phyloP scores from a whole-genome alignment of 768 basidiomycete genomes.

The Collybia nuda region DNA sequence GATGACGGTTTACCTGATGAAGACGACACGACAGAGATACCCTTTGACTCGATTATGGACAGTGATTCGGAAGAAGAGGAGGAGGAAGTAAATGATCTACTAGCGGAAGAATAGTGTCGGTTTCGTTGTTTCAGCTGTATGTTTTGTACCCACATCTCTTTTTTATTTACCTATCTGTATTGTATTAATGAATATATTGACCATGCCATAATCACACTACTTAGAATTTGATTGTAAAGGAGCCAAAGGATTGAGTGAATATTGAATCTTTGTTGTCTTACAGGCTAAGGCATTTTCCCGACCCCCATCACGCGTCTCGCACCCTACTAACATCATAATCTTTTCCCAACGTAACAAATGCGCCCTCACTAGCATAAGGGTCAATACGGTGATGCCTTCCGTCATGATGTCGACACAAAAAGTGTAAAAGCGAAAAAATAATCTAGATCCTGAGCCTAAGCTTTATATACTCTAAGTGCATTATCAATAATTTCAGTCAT shows the following conservation, averaged over 20 bases:
- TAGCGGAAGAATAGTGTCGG: conserved; percentile 25
- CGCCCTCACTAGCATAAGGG: too few species aligned
- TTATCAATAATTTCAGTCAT: conserved; percentile 66
- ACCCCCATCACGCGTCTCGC: too few species aligned
- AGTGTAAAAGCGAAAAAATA: neutral
- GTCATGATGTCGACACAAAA: too few species aligned
- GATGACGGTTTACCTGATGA: conserved; percentile 37
- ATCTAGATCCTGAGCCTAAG: neutral
- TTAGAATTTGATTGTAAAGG: too few species aligned
- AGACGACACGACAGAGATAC: conserved; percentile 16
- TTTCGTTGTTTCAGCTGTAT: too few species aligned
- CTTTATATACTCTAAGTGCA: conserved; percentile 37
- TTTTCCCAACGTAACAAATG: too few species aligned
- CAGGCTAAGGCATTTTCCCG: too few species aligned
- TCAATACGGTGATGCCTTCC: too few species aligned
- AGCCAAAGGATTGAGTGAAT: too few species aligned
- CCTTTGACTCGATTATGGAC: conserved; percentile 55
- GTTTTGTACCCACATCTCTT: neutral
- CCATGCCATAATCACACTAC: too few species aligned
- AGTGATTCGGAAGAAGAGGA: conserved; percentile 49
- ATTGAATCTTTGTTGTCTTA: too few species aligned
- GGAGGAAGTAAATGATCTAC: conserved; percentile 50
- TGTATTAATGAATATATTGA: neutral
- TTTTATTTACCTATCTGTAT: neutral
- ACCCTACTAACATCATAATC: too few species aligned